Conservation (phyloP, 176 grass and related monocot species). For the Oryza coarctata region DNA sequence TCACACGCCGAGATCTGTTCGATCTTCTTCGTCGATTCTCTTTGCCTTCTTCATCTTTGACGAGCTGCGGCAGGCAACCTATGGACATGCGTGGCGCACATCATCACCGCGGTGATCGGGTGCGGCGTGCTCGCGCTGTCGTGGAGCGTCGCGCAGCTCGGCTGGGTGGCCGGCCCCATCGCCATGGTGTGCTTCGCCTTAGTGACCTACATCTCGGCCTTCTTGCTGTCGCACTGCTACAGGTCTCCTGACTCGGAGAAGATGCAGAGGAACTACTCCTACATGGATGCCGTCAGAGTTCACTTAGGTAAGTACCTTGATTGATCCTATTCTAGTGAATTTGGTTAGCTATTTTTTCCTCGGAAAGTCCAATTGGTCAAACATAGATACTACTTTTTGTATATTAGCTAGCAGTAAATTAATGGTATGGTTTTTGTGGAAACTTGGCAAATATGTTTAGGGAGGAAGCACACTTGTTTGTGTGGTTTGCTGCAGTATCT, state of each 20-base stretch:
- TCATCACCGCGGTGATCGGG: constrained; percentile 71
- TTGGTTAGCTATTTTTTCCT: background rate
- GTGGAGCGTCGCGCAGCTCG: constrained; percentile 68
- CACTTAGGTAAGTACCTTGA: constrained; percentile 35
- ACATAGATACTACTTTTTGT: background rate
- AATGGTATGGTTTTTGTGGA: background rate
- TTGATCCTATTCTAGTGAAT: background rate
- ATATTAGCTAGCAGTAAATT: background rate
- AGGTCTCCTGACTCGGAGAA: constrained; percentile 42
- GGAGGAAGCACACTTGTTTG: constrained; percentile 55
- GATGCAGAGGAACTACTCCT: constrained; percentile 54
- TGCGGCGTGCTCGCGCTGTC: constrained; percentile 63
- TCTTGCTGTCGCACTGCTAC: constrained; percentile 60
- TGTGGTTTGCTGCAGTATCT: constrained; percentile 58
- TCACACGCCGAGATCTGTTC: background rate
- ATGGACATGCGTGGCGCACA: constrained; percentile 70
- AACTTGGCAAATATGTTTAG: constrained; percentile 18
- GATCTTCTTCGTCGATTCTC: background rate
- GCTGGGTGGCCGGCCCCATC: constrained; percentile 47
- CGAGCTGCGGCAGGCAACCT: constrained; percentile 35
- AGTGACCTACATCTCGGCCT: constrained; percentile 64
- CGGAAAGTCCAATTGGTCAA: background rate
- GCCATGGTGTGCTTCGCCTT: constrained; percentile 59
- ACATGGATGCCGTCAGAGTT: constrained; percentile 63
- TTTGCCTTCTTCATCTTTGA: background rate